Evolutionary conservation across 305 asterid genomes (phyloP), one percentile per base, ranked within the genome.

Genomic region (Withania somnifera): DNA sequence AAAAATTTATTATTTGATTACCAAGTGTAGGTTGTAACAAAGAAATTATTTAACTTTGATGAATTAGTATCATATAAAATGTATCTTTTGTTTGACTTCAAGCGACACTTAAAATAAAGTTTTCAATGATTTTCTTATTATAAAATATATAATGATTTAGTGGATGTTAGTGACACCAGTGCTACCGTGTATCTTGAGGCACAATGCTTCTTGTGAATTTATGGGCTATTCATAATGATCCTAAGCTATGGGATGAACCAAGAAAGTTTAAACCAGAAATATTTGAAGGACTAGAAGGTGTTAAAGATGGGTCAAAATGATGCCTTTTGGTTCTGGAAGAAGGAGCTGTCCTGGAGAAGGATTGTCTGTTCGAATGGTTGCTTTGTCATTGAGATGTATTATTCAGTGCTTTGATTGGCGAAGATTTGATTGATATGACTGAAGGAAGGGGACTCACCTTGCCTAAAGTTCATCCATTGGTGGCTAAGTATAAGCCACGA

Each of bases 261-360:
- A 53, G 53, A 7, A 85, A 85, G 54, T 93, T 93, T 81, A 89
- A 82, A 81, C 98, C 98, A 0, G 95, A 93, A 82, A 88, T 97
- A 63, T 93, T 93, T 22, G 88, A 88, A 77, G 87, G 88, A 17
- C 17, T 87, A 1, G 91, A 86, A 2, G 92, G 91, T 6, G 52
- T 81, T 0, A 86, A 85, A 14, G 92, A 85, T 15, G 91, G 93
- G 11, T 92, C 78, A 90, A 80, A 20, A 38, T 85, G 54, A 66
- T 92, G 88, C 95, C 98, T 1, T 92, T 91, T 42, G 94, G 98
- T 5, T 84, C 90, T 0, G 98, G 95, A 17, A 85, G 98, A 28
- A 90, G 98, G 83, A 85, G 95, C 5, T 93, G 98, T 42, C 98
- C 98, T 0, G 98, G 98, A 0, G 98, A 93, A 42, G 87, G 84